Evolutionary conservation across 2,329 filamentous ascomycete genomes (phyloP), one percentile per base, ranked within the genome.

Genomic region (Camillea tinctor): DNA sequence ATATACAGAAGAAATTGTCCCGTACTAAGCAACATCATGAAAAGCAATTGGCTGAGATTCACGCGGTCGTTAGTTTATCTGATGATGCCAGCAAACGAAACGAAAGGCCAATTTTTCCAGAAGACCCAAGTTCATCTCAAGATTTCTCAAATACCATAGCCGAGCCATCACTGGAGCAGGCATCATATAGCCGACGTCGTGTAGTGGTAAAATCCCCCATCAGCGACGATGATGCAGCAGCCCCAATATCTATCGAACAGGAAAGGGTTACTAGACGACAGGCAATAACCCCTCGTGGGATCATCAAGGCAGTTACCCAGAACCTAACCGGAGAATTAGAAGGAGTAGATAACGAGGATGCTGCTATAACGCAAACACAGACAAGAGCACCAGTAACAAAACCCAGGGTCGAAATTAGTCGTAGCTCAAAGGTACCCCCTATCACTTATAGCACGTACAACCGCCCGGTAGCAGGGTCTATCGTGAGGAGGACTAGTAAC

Each of bases 211-310:
- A 67, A 59, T 68, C 68, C 3, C 70, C 70, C n/a, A 57, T 26
- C 30, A 58, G 23, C 24, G 59, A 65, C 8, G 66, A 70, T 48
- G 65, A 68, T 22, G 51, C 55, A 20, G 61, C 56, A 21, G 55
- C 64, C 53, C 69, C 69, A 2, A 58, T 72, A 57, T 70, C 70
- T 17, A 54, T 75, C 36, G 68, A 74, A 54, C 65, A 71, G 20
- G 70, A 72, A 55, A 68, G 67, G 56, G 61, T 62, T 40, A 65
- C 66, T 8, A 67, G 72, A 50, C 68, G 72, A 55, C 67, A 67
- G 17, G 56, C 57, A 7, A 57, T 53, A 52, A 63, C 66, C 6
- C 63, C 62, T 52, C 66, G 63, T 56, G 64, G 71, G 24, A 73
- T 74, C 50, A 72, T 73, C 59, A 73, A 73, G 52, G 58, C 61